A percentile compares a stretch with the other conserved stretches of the same genome.
Evolutionary conservation across 345 rosid species (phyloP).

Genomic region (Sapria himalayana): DNA sequence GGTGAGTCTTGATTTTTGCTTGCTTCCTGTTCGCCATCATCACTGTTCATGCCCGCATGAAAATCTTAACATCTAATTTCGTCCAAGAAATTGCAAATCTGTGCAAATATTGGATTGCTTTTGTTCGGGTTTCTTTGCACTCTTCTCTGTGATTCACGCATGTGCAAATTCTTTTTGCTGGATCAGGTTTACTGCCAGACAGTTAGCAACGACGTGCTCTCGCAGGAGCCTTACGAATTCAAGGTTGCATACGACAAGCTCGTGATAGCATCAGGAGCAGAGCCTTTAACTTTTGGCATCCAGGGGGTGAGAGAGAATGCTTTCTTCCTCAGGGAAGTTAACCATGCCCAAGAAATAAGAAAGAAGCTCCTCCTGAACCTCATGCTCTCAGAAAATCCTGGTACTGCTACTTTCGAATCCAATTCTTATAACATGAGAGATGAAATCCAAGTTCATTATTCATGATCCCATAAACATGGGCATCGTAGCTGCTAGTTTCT

Average conservation of each 20-base stretch:
- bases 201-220: conserved; percentile 22
- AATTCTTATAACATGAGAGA: too few species aligned
- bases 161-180: too few species aligned
- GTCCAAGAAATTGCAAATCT: too few species aligned
- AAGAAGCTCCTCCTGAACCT: conserved; percentile 82
- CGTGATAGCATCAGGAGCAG: conserved; percentile 74
- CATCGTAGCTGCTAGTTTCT: too few species aligned
- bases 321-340: conserved; percentile 73
- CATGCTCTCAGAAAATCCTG: conserved; percentile 87
- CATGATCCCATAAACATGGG: too few species aligned
- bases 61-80: too few species aligned
- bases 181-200: conserved; percentile 69
- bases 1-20: conserved; percentile 16
- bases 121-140: too few species aligned
- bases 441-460: too few species aligned
- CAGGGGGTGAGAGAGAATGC: conserved; percentile 83
- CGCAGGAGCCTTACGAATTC: conserved; percentile 47
- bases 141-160: too few species aligned
- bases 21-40: neutral
- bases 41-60: too few species aligned
- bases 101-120: too few species aligned
- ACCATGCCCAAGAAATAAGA: conserved; percentile 83
- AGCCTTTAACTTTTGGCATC: conserved; percentile 78
- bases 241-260: conserved; percentile 86
- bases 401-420: conserved; percentile 11